These are phyloP conservation scores for Chlorencoelia australis DNA, from an alignment of 2,329 filamentous ascomycete species.

Conservation along the genomic window DNA sequence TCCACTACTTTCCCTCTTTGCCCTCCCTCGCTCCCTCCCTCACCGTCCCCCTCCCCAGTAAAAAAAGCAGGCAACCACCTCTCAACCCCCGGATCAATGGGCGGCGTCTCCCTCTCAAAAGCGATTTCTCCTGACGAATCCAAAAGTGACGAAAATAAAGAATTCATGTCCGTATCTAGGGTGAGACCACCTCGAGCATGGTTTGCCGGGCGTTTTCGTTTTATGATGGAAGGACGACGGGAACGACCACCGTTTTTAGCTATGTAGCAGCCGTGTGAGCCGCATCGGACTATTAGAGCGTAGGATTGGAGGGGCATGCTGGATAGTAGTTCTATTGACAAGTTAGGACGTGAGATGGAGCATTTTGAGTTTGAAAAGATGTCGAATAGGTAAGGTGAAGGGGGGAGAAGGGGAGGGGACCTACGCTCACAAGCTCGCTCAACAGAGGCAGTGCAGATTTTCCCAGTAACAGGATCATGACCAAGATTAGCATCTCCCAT, in stretches of 20 bases:
- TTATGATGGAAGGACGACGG: conserved; percentile 12
- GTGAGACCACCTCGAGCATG: conserved; percentile 41
- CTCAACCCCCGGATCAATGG: conserved; percentile 41
- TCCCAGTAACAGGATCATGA: conserved; percentile 24
- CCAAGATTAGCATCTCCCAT: conserved; percentile 50
- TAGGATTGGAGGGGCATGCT: conserved; percentile 56
- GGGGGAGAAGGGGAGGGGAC: too few species aligned
- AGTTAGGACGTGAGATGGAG: too few species aligned
- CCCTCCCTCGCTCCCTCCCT: conserved; percentile 2
- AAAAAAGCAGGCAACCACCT: conserved; percentile 76
- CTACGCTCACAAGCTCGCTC: conserved; percentile 52
- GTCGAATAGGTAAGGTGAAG: too few species aligned
- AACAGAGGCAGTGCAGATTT: conserved; percentile 41
- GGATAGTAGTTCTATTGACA: conserved; percentile 47
- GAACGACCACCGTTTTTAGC: conserved; percentile 31
- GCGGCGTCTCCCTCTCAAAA: conserved; percentile 43
- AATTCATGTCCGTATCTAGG: conserved; percentile 52
- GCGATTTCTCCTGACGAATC: conserved; percentile 39
- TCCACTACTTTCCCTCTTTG: conserved; percentile 57
- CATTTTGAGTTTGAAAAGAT: too few species aligned
- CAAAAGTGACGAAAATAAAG: conserved; percentile 48
- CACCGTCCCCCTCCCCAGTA: conserved; percentile 6
- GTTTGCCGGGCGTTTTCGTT: conserved; percentile 18
- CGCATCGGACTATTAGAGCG: conserved; percentile 59
- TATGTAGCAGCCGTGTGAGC: conserved; percentile 61